phyloP scores from a whole-genome alignment of 495 filamentous ascomycete genomes.

The Tetracladium marchalianum region DNA sequence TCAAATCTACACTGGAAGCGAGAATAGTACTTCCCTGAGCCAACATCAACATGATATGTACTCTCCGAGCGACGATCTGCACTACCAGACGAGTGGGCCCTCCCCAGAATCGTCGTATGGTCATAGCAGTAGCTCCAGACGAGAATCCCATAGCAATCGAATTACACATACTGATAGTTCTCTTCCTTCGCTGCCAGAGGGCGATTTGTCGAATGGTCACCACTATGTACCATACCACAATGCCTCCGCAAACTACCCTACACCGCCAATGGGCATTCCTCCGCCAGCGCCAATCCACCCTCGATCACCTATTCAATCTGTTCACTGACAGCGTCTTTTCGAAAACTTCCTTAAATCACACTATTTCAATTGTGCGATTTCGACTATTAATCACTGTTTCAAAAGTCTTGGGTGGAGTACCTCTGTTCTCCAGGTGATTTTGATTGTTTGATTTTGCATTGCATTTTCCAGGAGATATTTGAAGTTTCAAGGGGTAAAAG shows the following conservation, averaged over 20 bases:
- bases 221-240: constrained; percentile 19
- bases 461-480: no score
- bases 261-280: background rate
- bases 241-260: background rate
- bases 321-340: no score
- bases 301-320: background rate
- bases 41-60: constrained; percentile 19
- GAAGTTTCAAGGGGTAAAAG: no score
- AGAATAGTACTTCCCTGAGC: constrained; percentile 14
- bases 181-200: background rate
- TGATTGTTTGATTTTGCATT: no score
- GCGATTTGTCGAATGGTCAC: constrained; percentile 18
- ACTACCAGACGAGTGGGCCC: constrained; percentile 13
- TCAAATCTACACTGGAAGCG: constrained; percentile 4
- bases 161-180: constrained; percentile 1
- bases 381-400: no score
- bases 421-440: no score
- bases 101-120: constrained; percentile 6
- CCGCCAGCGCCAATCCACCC: background rate
- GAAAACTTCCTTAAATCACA: no score
- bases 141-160: constrained; percentile 7
- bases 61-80: constrained; percentile 13
- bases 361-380: no score
- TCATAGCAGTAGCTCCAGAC: constrained; percentile 15
- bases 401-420: no score